A percentile compares a stretch with the other conserved stretches of the same genome.
These are phyloP conservation scores for Blastocladiella emersonii DNA, from an alignment of 371 early-diverging fungal species.

Conservation along the genomic window DNA sequence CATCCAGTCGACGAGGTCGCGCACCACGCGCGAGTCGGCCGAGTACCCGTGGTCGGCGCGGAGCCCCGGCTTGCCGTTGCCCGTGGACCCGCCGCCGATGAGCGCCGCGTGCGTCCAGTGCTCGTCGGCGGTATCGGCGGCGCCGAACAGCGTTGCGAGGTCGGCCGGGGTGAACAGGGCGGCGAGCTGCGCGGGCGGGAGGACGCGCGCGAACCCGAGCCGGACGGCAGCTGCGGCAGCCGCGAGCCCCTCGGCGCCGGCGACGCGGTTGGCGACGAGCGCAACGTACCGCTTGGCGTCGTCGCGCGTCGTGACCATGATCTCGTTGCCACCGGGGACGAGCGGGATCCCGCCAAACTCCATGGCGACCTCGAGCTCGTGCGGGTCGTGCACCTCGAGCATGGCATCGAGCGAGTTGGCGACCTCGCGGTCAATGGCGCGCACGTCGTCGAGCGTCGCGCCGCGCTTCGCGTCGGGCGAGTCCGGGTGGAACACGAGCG, in stretches of 20 bases:
- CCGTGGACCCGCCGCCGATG: not conserved
- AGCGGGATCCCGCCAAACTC: not conserved
- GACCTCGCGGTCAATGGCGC: conserved; percentile 52
- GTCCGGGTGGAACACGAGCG: conserved; percentile 32
- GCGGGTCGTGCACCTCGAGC: not conserved
- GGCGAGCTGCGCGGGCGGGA: conserved; percentile 47
- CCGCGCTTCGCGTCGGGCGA: conserved; percentile 4
- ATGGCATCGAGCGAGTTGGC: conserved; percentile 42
- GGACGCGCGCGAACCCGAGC: conserved; percentile 62
- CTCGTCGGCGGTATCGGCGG: not conserved
- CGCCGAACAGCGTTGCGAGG: conserved; percentile 39
- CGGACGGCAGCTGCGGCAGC: conserved; percentile 11
- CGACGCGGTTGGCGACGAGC: not conserved
- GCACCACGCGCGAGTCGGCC: conserved; percentile 50
- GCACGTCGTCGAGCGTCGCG: conserved; percentile 14
- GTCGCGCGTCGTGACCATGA: conserved; percentile 37
- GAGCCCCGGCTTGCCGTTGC: conserved; percentile 25
- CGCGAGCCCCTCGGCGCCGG: conserved; percentile 23
- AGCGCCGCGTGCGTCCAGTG: not conserved
- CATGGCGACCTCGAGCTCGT: conserved; percentile 7
- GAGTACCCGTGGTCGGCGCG: conserved; percentile 82
- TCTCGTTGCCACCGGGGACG: conserved; percentile 14
- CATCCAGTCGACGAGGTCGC: conserved; percentile 49
- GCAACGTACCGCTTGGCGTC: not conserved
- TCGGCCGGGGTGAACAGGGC: conserved; percentile 54